Percentiles rank a stretch among this genome's conserved stretches.
phyloP scores from a whole-genome alignment of 1,284 basidiomycete genomes.

The Trichosporon inkin region DNA sequence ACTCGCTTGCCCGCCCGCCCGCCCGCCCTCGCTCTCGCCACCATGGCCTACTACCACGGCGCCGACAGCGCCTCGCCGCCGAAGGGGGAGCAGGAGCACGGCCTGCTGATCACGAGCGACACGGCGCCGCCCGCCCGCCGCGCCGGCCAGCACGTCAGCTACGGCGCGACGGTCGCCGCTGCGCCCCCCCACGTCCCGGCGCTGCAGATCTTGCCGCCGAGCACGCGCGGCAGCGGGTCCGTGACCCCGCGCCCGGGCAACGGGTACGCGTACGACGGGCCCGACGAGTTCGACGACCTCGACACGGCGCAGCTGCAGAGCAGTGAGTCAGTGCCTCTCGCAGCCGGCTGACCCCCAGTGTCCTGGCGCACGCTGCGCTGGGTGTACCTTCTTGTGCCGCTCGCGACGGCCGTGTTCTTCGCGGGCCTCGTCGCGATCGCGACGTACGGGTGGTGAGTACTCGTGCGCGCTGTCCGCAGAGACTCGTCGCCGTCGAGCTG shows the following conservation, averaged over 20 bases:
- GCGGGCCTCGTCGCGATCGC: slow-evolving; percentile 37
- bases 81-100: too few species aligned
- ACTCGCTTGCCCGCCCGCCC: too few species aligned
- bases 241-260: not conserved
- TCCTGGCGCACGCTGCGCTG: slow-evolving; percentile 44
- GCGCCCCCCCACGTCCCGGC: slow-evolving; percentile 6
- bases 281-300: slow-evolving; percentile 4
- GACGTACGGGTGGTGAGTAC: slow-evolving; percentile 45
- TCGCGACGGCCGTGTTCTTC: slow-evolving; percentile 40
- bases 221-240: not conserved
- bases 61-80: too few species aligned
- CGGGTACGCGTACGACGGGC: slow-evolving; percentile 4
- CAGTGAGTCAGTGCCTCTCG: not conserved
- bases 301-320: slow-evolving; percentile 10
- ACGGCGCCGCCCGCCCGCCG: not conserved
- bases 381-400: slow-evolving; percentile 43
- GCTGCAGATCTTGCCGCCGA: slow-evolving; percentile 14
- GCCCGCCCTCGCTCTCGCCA: too few species aligned
- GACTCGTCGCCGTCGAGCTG: too few species aligned
- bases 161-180: slow-evolving; percentile 11
- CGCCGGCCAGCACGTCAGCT: slow-evolving; percentile 6
- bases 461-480: not conserved
- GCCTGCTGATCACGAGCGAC: too few species aligned
- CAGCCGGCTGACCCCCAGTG: too few species aligned
- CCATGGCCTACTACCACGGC: too few species aligned